These are phyloP conservation scores for Trypanosoma congolense DNA, from an alignment of 208 protist species.

Conservation along the genomic window DNA sequence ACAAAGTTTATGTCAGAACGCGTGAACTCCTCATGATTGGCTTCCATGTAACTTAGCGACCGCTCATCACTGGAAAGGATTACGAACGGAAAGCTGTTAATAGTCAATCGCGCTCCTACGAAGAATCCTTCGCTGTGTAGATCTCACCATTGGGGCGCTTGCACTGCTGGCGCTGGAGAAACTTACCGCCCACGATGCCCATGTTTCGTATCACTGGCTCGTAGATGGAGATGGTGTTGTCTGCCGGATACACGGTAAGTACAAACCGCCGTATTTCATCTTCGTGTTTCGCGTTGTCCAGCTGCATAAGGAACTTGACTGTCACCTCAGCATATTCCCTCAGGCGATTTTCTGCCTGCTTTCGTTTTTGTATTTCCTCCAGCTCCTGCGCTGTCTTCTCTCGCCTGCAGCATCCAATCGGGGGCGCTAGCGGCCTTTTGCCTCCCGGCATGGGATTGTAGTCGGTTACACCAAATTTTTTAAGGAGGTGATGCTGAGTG, in stretches of 20 bases:
- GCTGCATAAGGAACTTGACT: conserved; percentile 87
- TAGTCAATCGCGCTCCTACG: conserved; percentile 70
- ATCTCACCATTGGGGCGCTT: conserved; percentile 51
- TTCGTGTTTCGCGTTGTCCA: conserved; percentile 79
- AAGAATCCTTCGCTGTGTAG: conserved; percentile 81
- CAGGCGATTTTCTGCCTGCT: conserved; percentile 76
- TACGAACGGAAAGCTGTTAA: conserved; percentile 82
- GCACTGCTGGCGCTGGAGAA: conserved; percentile 84
- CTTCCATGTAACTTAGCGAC: conserved; percentile 92
- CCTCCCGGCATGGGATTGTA: conserved; percentile 63
- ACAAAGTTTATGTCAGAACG: conserved; percentile 87
- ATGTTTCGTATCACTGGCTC: conserved; percentile 90
- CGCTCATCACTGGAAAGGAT: conserved; percentile 84
- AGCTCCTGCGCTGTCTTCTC: conserved; percentile 86
- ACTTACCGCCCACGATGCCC: conserved; percentile 93
- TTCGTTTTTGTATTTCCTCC: conserved; percentile 68
- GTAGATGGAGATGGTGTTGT: conserved; percentile 92
- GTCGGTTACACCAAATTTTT: conserved; percentile 55
- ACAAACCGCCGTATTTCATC: conserved; percentile 91
- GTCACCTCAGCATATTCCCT: conserved; percentile 69
- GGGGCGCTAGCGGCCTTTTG: conserved; percentile 46
- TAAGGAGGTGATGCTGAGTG: conserved; percentile 85
- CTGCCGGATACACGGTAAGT: conserved; percentile 83
- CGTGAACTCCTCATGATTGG: conserved; percentile 71
- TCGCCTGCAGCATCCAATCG: conserved; percentile 71